Base-by-base conservation (phyloP, 2,329 filamentous ascomycete species). In the Periglandula ipomoeae region DNA sequence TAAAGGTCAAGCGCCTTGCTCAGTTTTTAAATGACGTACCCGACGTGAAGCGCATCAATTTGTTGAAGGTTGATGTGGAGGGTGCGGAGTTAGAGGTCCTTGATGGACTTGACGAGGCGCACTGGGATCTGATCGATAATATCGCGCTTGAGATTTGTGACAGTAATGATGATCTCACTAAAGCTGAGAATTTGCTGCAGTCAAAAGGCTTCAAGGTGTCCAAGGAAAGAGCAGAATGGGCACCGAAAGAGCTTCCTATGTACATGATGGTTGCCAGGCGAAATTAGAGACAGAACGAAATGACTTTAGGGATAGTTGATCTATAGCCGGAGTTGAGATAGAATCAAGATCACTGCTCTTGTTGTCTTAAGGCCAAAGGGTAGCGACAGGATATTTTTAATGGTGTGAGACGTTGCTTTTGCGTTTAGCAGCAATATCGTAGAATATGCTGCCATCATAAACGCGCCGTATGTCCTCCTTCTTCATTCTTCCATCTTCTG, bases 401-500 rank as follows among this genome's bases (percentile, higher is more conserved):
- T 32, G 30, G 10, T 32, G 30, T 32, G 30, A 10, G 11, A 10
- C 8, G 6, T 10, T 15, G 15, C 15, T 5, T 32, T 32, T 40
- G 6, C 47, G 27, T 17, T 15, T 15, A 17, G 41, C 48, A 3
- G 52, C 48, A 34, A 54, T 44, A 22, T 50, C 45, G 11, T 48
- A 51, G 34, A 56, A 56, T 2, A 56, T 30, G 45, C 54, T 56
- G 3, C 54, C 58, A 32, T 61, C 58, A 5, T 57, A 61, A 5
- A 61, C 24, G 3, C 51, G 50, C 1, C 58, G 55, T 7, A 61
- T 51, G 8, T 82, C 78, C 41, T 82, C 76, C 61, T 82, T 82
- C 56, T 62, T 68, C 62, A 81, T 70, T 45, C 66, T 65, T 0
- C 78, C 78, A 56, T 82, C 75, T 37, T 71, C 68, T 0, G 78